These are phyloP conservation scores for Colletotrichum lindemuthianum DNA, from an alignment of 2,329 filamentous ascomycete species.

Conservation along the genomic window DNA sequence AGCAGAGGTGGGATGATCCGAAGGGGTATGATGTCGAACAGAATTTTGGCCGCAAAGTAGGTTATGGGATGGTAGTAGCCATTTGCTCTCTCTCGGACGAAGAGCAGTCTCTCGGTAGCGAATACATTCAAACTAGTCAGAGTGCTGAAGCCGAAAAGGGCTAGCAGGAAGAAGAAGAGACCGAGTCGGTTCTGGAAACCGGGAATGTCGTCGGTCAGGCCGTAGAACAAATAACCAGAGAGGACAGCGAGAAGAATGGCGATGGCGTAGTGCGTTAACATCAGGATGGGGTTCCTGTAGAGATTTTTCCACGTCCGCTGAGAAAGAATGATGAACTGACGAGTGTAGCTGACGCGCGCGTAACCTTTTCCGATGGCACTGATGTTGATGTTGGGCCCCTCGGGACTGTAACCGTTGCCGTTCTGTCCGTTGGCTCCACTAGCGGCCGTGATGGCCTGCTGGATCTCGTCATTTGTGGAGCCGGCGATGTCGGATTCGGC, in stretches of 20 bases:
- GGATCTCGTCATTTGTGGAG: slow-evolving; percentile 81
- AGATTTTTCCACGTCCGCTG: slow-evolving; percentile 95
- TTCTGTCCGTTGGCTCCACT: slow-evolving; percentile 73
- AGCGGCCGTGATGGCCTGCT: slow-evolving; percentile 72
- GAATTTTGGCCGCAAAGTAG: slow-evolving; percentile 94
- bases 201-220: slow-evolving; percentile 92
- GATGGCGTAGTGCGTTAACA: slow-evolving; percentile 98
- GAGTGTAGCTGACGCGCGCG: slow-evolving; percentile 78
- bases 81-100: slow-evolving; percentile 93
- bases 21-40: slow-evolving; percentile 98
- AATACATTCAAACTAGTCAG: slow-evolving; percentile 95
- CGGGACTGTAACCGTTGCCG: slow-evolving; percentile 60
- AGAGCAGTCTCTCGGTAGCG: slow-evolving; percentile 87
- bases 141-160: slow-evolving; percentile 96
- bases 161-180: slow-evolving; percentile 96
- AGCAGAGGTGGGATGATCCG: slow-evolving; percentile 93
- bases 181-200: slow-evolving; percentile 98
- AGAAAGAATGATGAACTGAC: slow-evolving; percentile 91
- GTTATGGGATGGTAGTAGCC: slow-evolving; percentile 95
- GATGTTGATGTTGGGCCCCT: slow-evolving; percentile 59
- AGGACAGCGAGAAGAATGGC: slow-evolving; percentile 94
- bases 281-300: slow-evolving; percentile 96
- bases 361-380: slow-evolving; percentile 81
- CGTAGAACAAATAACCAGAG: slow-evolving; percentile 95
- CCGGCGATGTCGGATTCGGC: slow-evolving; percentile 79